Percentiles rank a stretch among this genome's conserved stretches.
Conservation (phyloP, 176 grass and related monocot species). For the Elymus sibiricus region DNA sequence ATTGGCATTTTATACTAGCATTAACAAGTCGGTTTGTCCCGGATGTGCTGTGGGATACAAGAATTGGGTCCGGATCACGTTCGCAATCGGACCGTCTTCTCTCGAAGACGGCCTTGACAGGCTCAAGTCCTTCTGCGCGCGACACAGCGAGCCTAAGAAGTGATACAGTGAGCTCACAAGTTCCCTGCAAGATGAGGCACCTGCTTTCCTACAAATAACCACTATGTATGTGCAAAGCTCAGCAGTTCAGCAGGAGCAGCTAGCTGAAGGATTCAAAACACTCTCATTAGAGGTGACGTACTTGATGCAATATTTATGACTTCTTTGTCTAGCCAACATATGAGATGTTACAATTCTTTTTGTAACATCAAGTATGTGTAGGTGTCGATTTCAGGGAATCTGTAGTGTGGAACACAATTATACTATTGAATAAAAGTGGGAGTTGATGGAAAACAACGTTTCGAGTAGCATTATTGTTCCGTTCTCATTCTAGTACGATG, state of each 20-base stretch:
- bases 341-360: constrained; percentile 14
- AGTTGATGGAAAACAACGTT: neutral
- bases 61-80: constrained; percentile 71
- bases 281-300: constrained; percentile 1
- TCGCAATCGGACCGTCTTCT: constrained; percentile 45
- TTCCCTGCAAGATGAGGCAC: neutral
- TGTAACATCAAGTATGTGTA: neutral
- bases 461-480: neutral
- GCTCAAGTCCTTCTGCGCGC: constrained; percentile 54
- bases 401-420: neutral
- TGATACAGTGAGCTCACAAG: neutral
- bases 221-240: neutral
- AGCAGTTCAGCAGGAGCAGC: neutral
- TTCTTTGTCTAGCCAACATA: neutral
- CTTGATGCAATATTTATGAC: neutral
- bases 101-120: constrained; percentile 59
- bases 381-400: neutral
- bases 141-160: constrained; percentile 30
- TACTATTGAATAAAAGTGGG: neutral
- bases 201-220: neutral
- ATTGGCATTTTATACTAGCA: neutral
- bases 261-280: neutral
- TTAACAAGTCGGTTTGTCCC: neutral
- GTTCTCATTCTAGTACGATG: neutral
- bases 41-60: constrained; percentile 59